A percentile compares a stretch with the other conserved stretches of the same genome.
These are phyloP conservation scores for Dothistroma septosporum DNA, from an alignment of 2,329 filamentous ascomycete genomes.

Conservation along the genomic window DNA sequence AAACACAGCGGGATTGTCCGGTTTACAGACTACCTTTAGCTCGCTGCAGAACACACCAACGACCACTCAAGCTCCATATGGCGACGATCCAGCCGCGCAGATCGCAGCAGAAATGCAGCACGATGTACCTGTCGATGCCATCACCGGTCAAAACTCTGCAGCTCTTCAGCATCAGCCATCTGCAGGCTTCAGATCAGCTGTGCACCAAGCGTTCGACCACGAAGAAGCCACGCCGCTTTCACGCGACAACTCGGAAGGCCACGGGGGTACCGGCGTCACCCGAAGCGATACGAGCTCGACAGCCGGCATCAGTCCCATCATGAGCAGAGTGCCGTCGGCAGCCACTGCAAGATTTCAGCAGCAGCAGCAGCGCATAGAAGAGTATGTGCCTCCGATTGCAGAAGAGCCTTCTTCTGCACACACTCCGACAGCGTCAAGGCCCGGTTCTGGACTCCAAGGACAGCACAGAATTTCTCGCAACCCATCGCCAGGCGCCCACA, in stretches of 20 bases:
- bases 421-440: conserved; percentile 33
- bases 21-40: conserved; percentile 14
- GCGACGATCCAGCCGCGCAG: conserved; percentile 16
- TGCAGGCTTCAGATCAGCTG: conserved; percentile 50
- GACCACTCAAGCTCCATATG: conserved; percentile 11
- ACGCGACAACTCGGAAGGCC: conserved; percentile 36
- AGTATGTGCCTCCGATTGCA: conserved; percentile 51
- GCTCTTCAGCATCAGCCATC: conserved; percentile 48
- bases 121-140: conserved; percentile 1
- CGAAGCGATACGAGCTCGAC: conserved; percentile 61
- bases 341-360: conserved; percentile 32
- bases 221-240: conserved; percentile 54
- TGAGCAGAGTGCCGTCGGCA: conserved; percentile 52
- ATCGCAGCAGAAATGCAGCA: conserved; percentile 17
- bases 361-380: conserved; percentile 38
- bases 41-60: conserved; percentile 20
- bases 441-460: conserved; percentile 33
- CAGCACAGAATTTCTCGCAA: conserved; percentile 34
- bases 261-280: conserved; percentile 18
- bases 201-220: conserved; percentile 62
- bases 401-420: conserved; percentile 44
- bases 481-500: conserved; percentile 37
- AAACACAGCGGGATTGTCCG: conserved; percentile 5
- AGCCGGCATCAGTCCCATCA: conserved; percentile 62
- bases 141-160: conserved; percentile 3